Base-by-base conservation (phyloP, 257 asterid genomes). In the Parsonsia alboflavescens region DNA sequence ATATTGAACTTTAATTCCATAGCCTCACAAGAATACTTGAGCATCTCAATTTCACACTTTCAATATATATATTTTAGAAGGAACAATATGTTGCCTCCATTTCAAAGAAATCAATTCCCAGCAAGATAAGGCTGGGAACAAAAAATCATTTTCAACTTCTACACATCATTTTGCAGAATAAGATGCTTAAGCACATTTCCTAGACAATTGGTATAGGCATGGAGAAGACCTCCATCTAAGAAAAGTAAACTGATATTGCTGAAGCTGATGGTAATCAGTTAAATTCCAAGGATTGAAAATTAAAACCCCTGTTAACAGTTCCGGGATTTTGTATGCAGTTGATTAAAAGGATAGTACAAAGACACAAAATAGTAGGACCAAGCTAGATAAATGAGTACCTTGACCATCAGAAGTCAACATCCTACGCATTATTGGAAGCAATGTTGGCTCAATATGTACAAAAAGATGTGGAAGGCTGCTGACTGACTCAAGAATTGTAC, bases 371-470 rank as follows among this genome's bases (percentile, higher is more conserved):
- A 17, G 24, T 52, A 49, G 68, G 12, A 64, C 56, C 33, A 70
- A 58, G 45, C 48, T 69, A 41, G 75, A 49, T 76, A 57, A 6
- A 64, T 66, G 68, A 68, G 74, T 73, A 92, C 99, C 99, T 85
- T 95, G 99, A 54, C 98, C 99, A 80, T 95, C 99, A 3, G 96
- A 87, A 42, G 98, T 92, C 78, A 95, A 89, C 99, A 91, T 95
- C 85, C 96, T 88, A 48, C 89, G 91, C 98, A 95, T 95, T 78
- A 95, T 95, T 42, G 98, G 98, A 82, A 95, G 86, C 56, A 95
- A 83, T 21, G 90, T 91, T 66, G 98, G 98, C 82, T 95, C 99
- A 76, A 95, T 86, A 63, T 82, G 96, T 33, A 77, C 89, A 83
- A 91, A 95, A 76, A 95, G 95, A 63, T 89, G 88, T 39, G 99